These are phyloP conservation scores for Athelia psychrophila DNA, from an alignment of 1,284 basidiomycete genomes.

Conservation along the genomic window DNA sequence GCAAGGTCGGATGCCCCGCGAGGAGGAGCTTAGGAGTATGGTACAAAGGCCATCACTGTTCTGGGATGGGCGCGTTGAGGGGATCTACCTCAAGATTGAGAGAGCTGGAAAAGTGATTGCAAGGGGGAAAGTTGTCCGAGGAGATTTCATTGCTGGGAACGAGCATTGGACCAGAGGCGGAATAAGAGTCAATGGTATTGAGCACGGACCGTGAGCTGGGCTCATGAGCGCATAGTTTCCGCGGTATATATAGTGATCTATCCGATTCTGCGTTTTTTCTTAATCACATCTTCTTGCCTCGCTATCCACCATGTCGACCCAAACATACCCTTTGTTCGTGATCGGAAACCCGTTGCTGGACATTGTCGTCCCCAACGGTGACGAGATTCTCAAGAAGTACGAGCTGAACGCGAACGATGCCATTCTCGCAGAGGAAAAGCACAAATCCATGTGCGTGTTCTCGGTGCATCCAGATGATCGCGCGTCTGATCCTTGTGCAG, in stretches of 20 bases:
- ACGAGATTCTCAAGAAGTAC: constrained; percentile 76
- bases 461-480: too few relatives aligned
- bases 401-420: constrained; percentile 81
- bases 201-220: too few relatives aligned
- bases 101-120: constrained; percentile 34
- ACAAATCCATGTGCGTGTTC: constrained; percentile 57
- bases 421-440: constrained; percentile 79
- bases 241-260: neutral
- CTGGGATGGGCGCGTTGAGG: constrained; percentile 52
- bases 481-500: constrained; percentile 29
- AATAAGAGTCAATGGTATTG: constrained; percentile 37
- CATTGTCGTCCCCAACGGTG: constrained; percentile 68
- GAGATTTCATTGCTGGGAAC: constrained; percentile 62
- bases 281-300: too few relatives aligned
- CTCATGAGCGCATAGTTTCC: too few relatives aligned
- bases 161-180: constrained; percentile 57
- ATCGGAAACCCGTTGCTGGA: constrained; percentile 76
- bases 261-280: too few relatives aligned
- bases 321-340: constrained; percentile 36
- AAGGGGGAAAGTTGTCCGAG: constrained; percentile 57
- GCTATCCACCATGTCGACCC: neutral
- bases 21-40: constrained; percentile 38
- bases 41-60: constrained; percentile 43
- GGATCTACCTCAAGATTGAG: constrained; percentile 59
- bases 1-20: constrained; percentile 36